Base-by-base conservation (phyloP, 345 rosid genomes). In the Boechera retrofracta region DNA sequence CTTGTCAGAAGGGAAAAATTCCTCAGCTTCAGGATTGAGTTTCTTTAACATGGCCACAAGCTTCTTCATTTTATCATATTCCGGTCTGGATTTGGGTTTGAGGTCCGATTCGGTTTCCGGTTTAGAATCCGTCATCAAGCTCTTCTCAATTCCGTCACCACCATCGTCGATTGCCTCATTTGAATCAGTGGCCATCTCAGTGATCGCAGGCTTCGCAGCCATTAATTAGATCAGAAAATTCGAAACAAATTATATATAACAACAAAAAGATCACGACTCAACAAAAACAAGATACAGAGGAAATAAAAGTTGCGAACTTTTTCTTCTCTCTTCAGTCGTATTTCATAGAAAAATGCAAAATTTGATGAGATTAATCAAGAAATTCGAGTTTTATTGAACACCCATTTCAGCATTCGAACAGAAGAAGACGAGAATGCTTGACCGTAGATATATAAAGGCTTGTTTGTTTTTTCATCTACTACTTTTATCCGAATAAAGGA, bases 1-100 rank as follows among this genome's bases (percentile, higher is more conserved):
- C 61, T 69, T 79, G 73, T 77, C 78, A 63, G 86, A 87, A 61
- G 91, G 91, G 56, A 88, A 13, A 68, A 88, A 88, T 58, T 88
- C 91, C 67, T 88, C 86, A 12, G 91, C 91, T 78, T 62, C 77
- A 72, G 91, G 91, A 73, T 88, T 84, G 79, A 88, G 69, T 57
- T 84, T 88, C 55, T 87, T 88, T 64, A 88, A 81, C 87, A 88
- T 84, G 3, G 83, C 82, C 48, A 84, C 91, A 67, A 87, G 87
- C 64, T 83, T 87, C 78, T 84, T 81, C 67, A 83, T 85, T 52
- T 66, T 54, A 72, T 78, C 81, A 49, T 44, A 5, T 48, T 64
- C 80, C 80, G 65, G 71, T 69, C 49, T 41, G 2, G 79, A 68
- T 39, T 77, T n/a, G 10, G 71, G 10, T 64, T 48, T 84, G 77